A percentile compares a stretch with the other conserved stretches of the same genome.
phyloP scores from a whole-genome alignment of 768 basidiomycete genomes.

The Collybia mongolica region DNA sequence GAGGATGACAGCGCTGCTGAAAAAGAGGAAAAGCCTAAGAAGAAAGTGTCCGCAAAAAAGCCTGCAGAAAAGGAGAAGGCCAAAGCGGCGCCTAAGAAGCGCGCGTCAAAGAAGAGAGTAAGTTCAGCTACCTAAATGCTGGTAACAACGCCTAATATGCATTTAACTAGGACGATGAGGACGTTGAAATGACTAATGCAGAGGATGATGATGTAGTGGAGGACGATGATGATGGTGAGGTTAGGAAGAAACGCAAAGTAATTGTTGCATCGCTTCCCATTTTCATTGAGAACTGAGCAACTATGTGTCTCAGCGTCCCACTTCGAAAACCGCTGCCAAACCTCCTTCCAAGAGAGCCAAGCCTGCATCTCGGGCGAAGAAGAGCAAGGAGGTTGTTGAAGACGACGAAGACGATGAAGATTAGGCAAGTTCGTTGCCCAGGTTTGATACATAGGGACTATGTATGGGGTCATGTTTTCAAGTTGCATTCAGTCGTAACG shows the following conservation, averaged over 20 bases:
- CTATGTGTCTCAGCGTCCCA: conserved; percentile 32
- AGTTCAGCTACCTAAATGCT: neutral
- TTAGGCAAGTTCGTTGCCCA: too few relatives aligned
- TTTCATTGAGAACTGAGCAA: conserved; percentile 4
- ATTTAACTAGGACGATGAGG: conserved; percentile 28
- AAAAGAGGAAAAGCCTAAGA: conserved; percentile 41
- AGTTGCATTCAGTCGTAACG: neutral
- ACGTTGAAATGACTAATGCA: conserved; percentile 39
- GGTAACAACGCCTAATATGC: neutral
- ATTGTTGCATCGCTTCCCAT: neutral
- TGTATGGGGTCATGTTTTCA: neutral
- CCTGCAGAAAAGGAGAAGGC: conserved; percentile 26
- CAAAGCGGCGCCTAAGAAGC: conserved; percentile 36
- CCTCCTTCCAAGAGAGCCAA: conserved; percentile 48
- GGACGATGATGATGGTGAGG: conserved; percentile 45
- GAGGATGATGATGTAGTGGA: conserved; percentile 37
- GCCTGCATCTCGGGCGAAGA: conserved; percentile 41
- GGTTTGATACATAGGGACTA: too few relatives aligned
- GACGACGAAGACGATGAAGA: conserved; percentile 39
- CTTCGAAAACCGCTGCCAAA: conserved; percentile 39
- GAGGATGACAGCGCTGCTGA: conserved; percentile 36
- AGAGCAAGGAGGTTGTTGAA: conserved; percentile 48
- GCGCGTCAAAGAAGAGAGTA: conserved; percentile 16
- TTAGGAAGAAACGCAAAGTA: conserved; percentile 74
- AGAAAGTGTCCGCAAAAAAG: conserved; percentile 37